Conservation (phyloP, 2,329 filamentous ascomycete species). For the Microthyrium microscopicum region DNA sequence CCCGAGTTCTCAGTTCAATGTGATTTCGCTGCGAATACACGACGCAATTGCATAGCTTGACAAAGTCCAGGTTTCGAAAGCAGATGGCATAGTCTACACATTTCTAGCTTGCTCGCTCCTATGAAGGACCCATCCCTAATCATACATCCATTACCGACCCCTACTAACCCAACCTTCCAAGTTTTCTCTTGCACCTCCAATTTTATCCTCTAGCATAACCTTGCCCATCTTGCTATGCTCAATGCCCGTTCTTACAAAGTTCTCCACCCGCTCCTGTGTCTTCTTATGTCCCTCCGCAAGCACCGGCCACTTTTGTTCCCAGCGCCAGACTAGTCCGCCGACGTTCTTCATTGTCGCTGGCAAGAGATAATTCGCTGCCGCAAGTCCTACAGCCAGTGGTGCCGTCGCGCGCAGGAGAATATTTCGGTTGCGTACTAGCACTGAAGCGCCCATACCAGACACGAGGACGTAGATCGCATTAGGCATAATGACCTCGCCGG, state of each 20-base stretch:
- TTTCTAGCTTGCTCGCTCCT: background rate
- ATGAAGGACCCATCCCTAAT: background rate
- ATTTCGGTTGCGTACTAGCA: slow-evolving; percentile 75
- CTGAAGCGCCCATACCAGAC: slow-evolving; percentile 85
- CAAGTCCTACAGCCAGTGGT: slow-evolving; percentile 65
- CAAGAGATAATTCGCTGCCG: slow-evolving; percentile 68
- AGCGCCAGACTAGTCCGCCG: slow-evolving; percentile 72
- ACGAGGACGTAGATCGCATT: slow-evolving; percentile 86
- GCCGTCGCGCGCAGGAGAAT: slow-evolving; percentile 62
- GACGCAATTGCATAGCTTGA: no score
- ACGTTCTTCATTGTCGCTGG: slow-evolving; percentile 86
- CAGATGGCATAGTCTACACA: background rate
- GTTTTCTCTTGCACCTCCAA: slow-evolving; percentile 55
- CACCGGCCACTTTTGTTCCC: slow-evolving; percentile 75
- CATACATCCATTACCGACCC: slow-evolving; percentile 66
- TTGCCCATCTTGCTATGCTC: slow-evolving; percentile 56
- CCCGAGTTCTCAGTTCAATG: no score
- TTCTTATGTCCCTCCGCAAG: slow-evolving; percentile 66
- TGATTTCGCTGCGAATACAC: no score
- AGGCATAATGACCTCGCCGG: slow-evolving; percentile 76
- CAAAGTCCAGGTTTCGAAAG: background rate
- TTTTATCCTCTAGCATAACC: slow-evolving; percentile 63
- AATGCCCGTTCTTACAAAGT: slow-evolving; percentile 56
- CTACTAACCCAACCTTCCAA: slow-evolving; percentile 85
- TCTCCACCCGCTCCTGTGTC: slow-evolving; percentile 50